phyloP scores from a whole-genome alignment of 345 rosid species.

The Nephelium lappaceum region DNA sequence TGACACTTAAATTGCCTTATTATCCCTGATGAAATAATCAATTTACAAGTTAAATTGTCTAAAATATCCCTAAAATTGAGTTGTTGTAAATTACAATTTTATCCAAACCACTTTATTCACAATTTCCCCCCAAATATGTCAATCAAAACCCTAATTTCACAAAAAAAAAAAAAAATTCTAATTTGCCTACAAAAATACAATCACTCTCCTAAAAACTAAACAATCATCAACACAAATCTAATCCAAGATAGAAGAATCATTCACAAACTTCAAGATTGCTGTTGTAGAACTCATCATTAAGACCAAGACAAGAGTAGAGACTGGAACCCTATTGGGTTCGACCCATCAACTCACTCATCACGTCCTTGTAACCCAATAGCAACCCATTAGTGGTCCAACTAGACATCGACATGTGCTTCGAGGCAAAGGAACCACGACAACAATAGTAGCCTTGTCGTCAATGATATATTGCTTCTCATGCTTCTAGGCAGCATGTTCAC shows the following conservation, averaged over 20 bases:
- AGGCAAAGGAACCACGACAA: slow-evolving; percentile 21
- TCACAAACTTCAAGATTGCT: slow-evolving; percentile 99
- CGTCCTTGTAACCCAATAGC: slow-evolving; percentile 71
- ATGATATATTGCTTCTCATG: slow-evolving; percentile 39
- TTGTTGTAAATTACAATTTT: no score
- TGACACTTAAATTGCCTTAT: no score
- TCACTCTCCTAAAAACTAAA: neutral
- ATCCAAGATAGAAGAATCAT: slow-evolving; percentile 26
- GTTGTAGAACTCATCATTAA: slow-evolving; percentile 90
- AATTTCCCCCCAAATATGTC: neutral
- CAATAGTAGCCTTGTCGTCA: slow-evolving; percentile 18
- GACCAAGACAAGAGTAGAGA: slow-evolving; percentile 75
- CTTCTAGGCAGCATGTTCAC: no score
- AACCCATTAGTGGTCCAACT: slow-evolving; percentile 87
- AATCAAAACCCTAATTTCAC: neutral
- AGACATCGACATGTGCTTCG: slow-evolving; percentile 5
- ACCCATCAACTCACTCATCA: slow-evolving; percentile 79
- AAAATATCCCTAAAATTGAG: no score
- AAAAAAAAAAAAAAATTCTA: neutral
- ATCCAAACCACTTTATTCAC: no score
- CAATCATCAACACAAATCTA: neutral
- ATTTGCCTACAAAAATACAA: neutral
- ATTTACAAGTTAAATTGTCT: no score
- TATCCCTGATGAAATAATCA: no score
- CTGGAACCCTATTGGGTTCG: slow-evolving; percentile 76